Percentiles rank a stretch among this genome's conserved stretches.
These are phyloP conservation scores for Hyparrhenia diplandra DNA, from an alignment of 176 grass and related monocot species.

Conservation along the genomic window DNA sequence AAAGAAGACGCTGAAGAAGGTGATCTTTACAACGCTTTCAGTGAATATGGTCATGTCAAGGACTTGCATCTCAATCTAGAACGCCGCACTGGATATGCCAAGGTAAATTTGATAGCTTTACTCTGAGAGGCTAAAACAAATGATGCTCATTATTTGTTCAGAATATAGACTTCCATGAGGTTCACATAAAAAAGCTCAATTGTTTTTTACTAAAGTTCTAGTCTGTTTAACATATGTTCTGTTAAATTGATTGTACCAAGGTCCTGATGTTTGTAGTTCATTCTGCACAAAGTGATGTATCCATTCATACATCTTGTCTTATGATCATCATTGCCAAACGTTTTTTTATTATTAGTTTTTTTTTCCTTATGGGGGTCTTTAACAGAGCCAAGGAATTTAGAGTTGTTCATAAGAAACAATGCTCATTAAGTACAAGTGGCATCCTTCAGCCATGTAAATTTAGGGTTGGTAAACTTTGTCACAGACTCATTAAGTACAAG, in stretches of 20 bases:
- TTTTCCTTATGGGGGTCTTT: background rate
- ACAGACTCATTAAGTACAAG: no score
- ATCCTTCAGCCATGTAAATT: background rate
- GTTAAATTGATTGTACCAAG: background rate
- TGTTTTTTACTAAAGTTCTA: background rate
- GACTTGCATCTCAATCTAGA: conserved; percentile 59
- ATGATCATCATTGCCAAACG: background rate
- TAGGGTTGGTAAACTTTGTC: background rate
- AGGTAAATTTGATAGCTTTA: conserved; percentile 39
- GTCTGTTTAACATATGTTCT: background rate
- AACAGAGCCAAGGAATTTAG: background rate
- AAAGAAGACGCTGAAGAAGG: conserved; percentile 51
- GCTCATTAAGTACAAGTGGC: background rate
- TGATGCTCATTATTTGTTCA: background rate
- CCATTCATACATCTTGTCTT: background rate
- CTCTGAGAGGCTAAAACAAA: background rate
- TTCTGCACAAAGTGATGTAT: background rate
- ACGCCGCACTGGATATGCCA: conserved; percentile 48
- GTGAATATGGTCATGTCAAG: conserved; percentile 54
- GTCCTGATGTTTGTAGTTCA: background rate
- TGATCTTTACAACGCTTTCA: conserved; percentile 48
- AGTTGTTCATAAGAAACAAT: background rate
- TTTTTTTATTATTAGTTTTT: background rate
- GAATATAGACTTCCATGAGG: background rate
- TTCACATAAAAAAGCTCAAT: background rate